Percentiles rank a stretch among this genome's conserved stretches.
Evolutionary conservation across 306 rosid genomes (phyloP).

Genomic region (Cucumis hystrix): DNA sequence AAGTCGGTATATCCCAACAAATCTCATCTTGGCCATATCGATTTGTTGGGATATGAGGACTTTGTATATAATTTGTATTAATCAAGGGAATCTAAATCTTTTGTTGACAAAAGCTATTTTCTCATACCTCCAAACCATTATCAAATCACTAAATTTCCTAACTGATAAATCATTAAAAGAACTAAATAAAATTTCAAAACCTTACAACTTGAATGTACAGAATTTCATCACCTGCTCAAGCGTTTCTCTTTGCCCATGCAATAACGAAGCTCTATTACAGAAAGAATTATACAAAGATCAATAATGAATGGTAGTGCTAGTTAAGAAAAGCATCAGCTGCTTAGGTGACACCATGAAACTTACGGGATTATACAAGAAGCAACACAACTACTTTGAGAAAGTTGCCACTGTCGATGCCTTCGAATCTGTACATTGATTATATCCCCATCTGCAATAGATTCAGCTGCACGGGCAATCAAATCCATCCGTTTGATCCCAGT

Average conservation of each 20-base stretch:
- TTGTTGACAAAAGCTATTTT: background rate
- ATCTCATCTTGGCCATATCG: too few relatives aligned
- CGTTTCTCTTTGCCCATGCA: conserved; percentile 79
- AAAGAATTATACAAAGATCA: conserved; percentile 5
- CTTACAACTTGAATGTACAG: conserved; percentile 8
- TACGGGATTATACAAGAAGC: conserved; percentile 90
- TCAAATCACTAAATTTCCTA: background rate
- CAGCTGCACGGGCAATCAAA: conserved; percentile 79
- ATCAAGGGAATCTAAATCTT: too few relatives aligned
- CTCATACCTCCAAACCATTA: background rate
- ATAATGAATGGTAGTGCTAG: conserved; percentile 6
- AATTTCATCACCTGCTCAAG: conserved; percentile 60
- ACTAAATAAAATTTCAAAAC: background rate
- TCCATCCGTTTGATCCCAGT: conserved; percentile 68
- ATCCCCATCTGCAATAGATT: conserved; percentile 88
- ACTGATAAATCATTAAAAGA: background rate
- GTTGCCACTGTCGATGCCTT: conserved; percentile 96
- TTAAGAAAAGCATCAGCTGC: conserved; percentile 7
- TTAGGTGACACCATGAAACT: conserved; percentile 26
- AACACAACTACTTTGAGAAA: conserved; percentile 66
- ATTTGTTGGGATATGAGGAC: too few relatives aligned
- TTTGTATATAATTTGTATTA: too few relatives aligned
- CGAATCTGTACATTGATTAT: conserved; percentile 86
- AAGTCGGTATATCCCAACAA: too few relatives aligned
- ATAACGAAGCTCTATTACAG: conserved; percentile 47